Evolutionary conservation across 73 alveolate species (phyloP), one percentile per base, ranked within the genome.

Genomic region (Paramecium bursaria): DNA sequence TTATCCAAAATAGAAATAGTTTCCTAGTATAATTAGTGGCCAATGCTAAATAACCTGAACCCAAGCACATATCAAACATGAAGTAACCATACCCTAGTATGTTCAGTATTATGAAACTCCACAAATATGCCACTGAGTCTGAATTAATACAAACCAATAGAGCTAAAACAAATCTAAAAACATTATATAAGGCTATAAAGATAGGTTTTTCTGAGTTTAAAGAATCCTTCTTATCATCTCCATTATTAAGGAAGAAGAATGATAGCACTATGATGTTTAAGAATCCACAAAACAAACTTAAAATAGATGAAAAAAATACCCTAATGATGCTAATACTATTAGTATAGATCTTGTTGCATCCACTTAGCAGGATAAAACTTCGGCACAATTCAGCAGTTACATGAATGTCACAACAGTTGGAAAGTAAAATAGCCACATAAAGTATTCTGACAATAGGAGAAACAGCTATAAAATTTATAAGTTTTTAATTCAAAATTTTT

Each of bases 171-270:
- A 67, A 31, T 30, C 82, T 44, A 67, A 35, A 25, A 6, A 67
- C 26, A 15, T 67, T 15, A 11, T 35, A 67, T 25, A 22, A 35
- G 11, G 46, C 35, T 39, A 67, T 10, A 67, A 39, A 67, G 27
- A 33, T 3, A 31, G 22, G 42, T 21, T 67, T 67, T 17, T 67
- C 82, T 21, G 57, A 26, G 21, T 67, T 67, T 10, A 67, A 67
- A 19, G 44, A 67, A 67, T 67, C 82, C 44, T 67, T 67, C 55
- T 67, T 67, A 42, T 67, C 44, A 31, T 67, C 82, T 35, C 82
- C 19, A 67, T 67, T 67, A 42, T 67, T 67, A 67, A 39, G 57
- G 9, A 33, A 15, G 1, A 67, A 67, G 9, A 47, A n/a, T 7
- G 60, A 39, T 42, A 67, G 44, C 35, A 42, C 53, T 10, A 67